Conservation (phyloP, 345 rosid genomes). For the Syzygium aqueum region DNA sequence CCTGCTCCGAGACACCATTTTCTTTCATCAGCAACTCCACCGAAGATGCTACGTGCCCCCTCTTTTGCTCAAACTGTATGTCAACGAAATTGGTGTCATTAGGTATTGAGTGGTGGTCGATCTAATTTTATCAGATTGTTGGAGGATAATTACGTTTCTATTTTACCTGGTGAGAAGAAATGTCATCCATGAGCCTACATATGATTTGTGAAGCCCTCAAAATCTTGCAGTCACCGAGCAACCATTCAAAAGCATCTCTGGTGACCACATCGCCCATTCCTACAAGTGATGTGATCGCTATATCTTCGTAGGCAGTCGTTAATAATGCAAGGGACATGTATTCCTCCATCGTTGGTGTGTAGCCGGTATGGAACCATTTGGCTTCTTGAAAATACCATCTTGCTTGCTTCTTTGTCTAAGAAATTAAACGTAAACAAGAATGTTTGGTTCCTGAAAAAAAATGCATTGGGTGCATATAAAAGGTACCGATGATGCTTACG, state of each 20-base stretch:
- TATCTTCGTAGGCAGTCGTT: neutral
- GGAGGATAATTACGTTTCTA: neutral
- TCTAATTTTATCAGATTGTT: neutral
- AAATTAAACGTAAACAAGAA: neutral
- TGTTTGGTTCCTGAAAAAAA: neutral
- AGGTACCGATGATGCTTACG: neutral
- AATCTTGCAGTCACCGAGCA: neutral
- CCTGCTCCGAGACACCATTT: neutral
- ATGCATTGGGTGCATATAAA: neutral
- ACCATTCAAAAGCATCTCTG: constrained; percentile 2
- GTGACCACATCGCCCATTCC: neutral
- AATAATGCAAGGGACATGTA: neutral
- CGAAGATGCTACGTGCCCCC: constrained; percentile 9
- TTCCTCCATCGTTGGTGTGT: neutral
- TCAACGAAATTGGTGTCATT: neutral
- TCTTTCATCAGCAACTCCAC: constrained; percentile 26
- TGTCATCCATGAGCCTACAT: neutral
- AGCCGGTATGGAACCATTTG: neutral
- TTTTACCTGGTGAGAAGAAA: neutral
- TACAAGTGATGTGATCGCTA: neutral
- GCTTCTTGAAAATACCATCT: neutral
- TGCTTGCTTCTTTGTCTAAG: neutral
- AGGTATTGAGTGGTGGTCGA: neutral
- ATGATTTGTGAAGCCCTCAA: neutral
- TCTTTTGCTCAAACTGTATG: neutral